Conservation (phyloP, 129 eudicot species). For the Tagetes patula region DNA sequence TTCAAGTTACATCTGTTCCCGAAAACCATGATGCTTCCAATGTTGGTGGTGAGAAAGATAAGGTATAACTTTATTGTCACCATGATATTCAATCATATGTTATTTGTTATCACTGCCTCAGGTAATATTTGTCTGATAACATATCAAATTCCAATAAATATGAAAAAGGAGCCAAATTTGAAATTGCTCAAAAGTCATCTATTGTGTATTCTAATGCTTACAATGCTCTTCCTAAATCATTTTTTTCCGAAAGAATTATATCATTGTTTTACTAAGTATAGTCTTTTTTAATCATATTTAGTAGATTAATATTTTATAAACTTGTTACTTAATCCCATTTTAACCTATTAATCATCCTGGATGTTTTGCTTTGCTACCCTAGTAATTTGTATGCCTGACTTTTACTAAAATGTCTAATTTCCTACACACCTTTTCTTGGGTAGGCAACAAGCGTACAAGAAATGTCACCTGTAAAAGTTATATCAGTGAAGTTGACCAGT, state of each 20-base stretch:
- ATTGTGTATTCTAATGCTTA: not conserved
- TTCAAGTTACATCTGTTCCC: constrained; percentile 23
- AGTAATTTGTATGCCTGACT: no score
- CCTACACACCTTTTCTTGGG: not conserved
- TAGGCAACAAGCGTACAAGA: constrained; percentile 44
- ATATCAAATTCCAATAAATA: not conserved
- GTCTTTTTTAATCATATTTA: not conserved
- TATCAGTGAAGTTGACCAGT: constrained; percentile 26
- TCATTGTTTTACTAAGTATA: not conserved
- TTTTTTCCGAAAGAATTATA: not conserved
- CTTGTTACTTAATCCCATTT: not conserved
- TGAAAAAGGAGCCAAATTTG: not conserved
- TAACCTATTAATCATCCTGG: not conserved
- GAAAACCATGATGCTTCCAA: constrained; percentile 38
- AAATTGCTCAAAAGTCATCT: not conserved
- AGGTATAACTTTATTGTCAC: constrained; percentile 37
- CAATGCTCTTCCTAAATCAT: not conserved
- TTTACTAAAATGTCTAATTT: not conserved
- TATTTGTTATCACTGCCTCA: not conserved
- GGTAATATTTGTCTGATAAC: constrained; percentile 3
- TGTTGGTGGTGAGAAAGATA: constrained; percentile 34
- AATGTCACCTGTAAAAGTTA: constrained; percentile 38
- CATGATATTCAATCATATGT: not conserved
- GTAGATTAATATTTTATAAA: not conserved
- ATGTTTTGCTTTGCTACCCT: not conserved